A percentile compares a stretch with the other conserved stretches of the same genome.
Conservation (phyloP, 208 protist species). For the Vickermania ingenoplastis region DNA sequence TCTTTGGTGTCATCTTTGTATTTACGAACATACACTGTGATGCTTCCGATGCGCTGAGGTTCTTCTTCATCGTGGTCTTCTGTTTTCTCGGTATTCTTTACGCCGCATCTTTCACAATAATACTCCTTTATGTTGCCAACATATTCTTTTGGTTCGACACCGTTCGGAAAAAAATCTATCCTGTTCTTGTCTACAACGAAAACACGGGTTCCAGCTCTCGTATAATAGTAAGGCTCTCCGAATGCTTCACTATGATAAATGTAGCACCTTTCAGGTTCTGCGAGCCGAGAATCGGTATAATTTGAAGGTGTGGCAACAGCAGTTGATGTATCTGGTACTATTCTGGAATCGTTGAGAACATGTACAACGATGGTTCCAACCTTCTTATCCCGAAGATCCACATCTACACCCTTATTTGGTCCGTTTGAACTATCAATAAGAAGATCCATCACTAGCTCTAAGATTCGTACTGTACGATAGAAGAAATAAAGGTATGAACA, state of each 20-base stretch:
- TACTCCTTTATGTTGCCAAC: neutral
- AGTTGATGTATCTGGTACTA: too few relatives aligned
- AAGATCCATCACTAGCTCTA: too few relatives aligned
- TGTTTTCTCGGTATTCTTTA: neutral
- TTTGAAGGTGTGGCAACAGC: too few relatives aligned
- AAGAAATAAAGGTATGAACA: too few relatives aligned
- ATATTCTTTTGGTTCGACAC: neutral
- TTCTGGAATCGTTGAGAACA: too few relatives aligned
- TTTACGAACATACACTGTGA: too few relatives aligned
- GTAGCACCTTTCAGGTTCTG: neutral
- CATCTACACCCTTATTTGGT: neutral
- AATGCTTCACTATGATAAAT: neutral
- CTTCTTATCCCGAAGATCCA: neutral
- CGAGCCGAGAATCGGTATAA: too few relatives aligned
- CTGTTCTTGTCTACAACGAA: neutral
- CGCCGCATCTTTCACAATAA: neutral
- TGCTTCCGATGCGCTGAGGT: too few relatives aligned
- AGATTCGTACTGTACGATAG: too few relatives aligned
- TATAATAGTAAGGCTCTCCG: neutral
- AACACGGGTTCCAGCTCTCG: neutral
- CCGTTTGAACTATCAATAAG: neutral
- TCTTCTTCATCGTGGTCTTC: neutral
- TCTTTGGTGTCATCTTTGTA: too few relatives aligned
- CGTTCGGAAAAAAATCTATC: neutral
- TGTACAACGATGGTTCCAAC: neutral